phyloP scores from a whole-genome alignment of 2,329 filamentous ascomycete genomes.

The Calonectria fujianensis region DNA sequence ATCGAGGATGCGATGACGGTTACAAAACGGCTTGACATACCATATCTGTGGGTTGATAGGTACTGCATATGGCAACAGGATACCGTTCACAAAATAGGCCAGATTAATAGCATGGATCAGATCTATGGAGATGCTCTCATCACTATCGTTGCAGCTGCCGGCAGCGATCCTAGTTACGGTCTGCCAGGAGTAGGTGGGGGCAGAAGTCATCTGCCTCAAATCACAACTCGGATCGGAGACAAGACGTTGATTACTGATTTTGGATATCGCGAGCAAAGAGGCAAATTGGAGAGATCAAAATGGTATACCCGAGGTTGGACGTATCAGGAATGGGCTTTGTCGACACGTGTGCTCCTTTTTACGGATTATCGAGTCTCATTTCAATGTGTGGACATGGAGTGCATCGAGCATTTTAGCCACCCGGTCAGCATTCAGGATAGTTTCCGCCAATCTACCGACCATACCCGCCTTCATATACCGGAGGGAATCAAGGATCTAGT shows the following conservation, averaged over 20 bases:
- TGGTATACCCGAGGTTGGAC: constrained; percentile 5
- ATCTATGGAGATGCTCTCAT: neutral
- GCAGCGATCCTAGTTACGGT: neutral
- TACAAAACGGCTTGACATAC: neutral
- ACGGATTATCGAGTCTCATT: neutral
- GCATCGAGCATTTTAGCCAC: neutral
- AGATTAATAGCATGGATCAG: neutral
- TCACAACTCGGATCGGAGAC: neutral
- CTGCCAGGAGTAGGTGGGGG: neutral
- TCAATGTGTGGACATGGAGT: constrained; percentile 1
- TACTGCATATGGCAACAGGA: neutral
- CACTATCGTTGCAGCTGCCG: neutral
- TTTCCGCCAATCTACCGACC: neutral
- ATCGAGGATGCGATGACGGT: neutral
- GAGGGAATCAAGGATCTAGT: neutral
- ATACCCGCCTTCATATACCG: neutral
- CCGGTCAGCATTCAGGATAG: neutral
- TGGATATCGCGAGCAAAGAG: neutral
- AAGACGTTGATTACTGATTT: neutral
- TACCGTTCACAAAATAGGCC: neutral
- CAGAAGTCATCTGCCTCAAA: neutral
- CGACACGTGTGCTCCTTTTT: neutral
- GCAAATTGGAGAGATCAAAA: neutral
- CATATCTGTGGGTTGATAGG: constrained; percentile 3
- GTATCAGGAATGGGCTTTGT: neutral